Base-by-base conservation (phyloP, 495 filamentous ascomycete species). In the Tuber melanosporum region DNA sequence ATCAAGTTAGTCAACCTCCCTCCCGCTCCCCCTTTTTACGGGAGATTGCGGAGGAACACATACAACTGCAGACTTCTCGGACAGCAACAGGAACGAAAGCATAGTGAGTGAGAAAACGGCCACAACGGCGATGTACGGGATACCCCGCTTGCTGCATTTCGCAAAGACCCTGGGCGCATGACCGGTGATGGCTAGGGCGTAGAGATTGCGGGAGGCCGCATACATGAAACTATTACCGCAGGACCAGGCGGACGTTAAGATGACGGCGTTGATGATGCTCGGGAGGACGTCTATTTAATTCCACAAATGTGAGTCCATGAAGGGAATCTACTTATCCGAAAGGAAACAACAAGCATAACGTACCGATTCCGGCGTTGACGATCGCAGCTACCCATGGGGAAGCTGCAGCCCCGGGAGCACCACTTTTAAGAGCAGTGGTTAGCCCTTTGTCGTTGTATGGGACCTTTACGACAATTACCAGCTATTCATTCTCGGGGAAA, bases 211-310 rank as follows among this genome's bases (percentile, higher is more conserved):
- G 4, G 88, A 89, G 8, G 87, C 86, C 14, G 87, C 83, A 79
- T 87, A 89, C 22, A 91, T 85, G 84, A 89, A 91, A 1, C 88
- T 88, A 79, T 90, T 91, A 47, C 87, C 90, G 32, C 89, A 89
- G 12, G 89, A 90, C 86, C 92, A 91, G 3, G 91, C 92, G 5
- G 91, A 92, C 15, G 91, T 89, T 62, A 93, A 87, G 72, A 94
- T 92, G 8, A 91, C 85, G 2, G 89, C 87, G 47, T 92, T 93
- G 74, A 91, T 91, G 42, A 92, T 86, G 3, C 85, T 87, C n/a
- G 89, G 87, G 22, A 93, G 86, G 12, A 86, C 87, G 0, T 85
- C 86, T 81, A 73, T 76, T 43, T 45, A 44, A 42, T 66, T 36
- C 1, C 32, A 36, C 2, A 66, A 66, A 66, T 66, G 57, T 66